These are phyloP conservation scores for Oldenlandia corymbosa DNA, from an alignment of 257 asterid species.

Conservation along the genomic window DNA sequence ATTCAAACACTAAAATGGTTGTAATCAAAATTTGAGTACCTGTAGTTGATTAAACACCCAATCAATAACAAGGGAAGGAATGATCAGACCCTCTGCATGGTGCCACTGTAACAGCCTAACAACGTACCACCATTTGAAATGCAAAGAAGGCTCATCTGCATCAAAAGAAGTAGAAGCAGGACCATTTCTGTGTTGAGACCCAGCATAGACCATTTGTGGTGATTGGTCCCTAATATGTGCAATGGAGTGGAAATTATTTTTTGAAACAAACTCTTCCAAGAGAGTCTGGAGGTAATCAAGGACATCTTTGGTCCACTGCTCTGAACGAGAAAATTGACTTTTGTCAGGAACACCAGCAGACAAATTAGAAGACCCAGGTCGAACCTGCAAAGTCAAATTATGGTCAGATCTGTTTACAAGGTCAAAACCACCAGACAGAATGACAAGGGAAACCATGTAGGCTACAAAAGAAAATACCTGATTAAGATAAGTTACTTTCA, in stretches of 20 bases:
- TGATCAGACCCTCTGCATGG: slow-evolving; percentile 83
- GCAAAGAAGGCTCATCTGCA: slow-evolving; percentile 76
- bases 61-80: slow-evolving; percentile 85
- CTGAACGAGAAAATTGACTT: slow-evolving; percentile 74
- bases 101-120: slow-evolving; percentile 95
- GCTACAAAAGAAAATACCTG: slow-evolving; percentile 50
- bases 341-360: slow-evolving; percentile 74
- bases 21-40: slow-evolving; percentile 40
- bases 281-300: slow-evolving; percentile 85
- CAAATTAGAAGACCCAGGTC: slow-evolving; percentile 59
- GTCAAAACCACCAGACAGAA: slow-evolving; percentile 11
- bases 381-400: slow-evolving; percentile 58
- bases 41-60: slow-evolving; percentile 97
- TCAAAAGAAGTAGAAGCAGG: slow-evolving; percentile 39
- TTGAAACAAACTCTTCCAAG: slow-evolving; percentile 75
- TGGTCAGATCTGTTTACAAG: slow-evolving; percentile 21
- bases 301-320: slow-evolving; percentile 96
- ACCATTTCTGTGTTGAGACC: slow-evolving; percentile 59
- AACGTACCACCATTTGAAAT: slow-evolving; percentile 97
- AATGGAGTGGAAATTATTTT: slow-evolving; percentile 58
- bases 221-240: slow-evolving; percentile 59
- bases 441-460: neutral
- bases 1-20: neutral
- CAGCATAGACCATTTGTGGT: slow-evolving; percentile 57
- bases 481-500: slow-evolving; percentile 92